Base-by-base conservation (phyloP, 1,139 yeast genomes). In the Suhomyces taliae region DNA sequence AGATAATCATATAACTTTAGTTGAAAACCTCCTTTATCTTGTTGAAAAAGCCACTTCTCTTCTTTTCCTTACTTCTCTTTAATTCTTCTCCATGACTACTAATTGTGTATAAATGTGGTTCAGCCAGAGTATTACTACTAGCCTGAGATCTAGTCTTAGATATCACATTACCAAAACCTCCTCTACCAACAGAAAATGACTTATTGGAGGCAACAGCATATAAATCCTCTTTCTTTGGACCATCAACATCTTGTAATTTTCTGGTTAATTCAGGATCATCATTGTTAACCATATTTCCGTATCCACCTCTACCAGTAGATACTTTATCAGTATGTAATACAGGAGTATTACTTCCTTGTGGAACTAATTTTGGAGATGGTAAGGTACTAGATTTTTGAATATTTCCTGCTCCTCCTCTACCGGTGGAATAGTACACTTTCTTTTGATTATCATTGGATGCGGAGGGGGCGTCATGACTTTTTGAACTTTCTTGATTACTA, bases 371-470 rank as follows among this genome's bases (percentile, higher is more conserved):
- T 3, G 86, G 86, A 9, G 82, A 74, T 8, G 83, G 82, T 35
- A 70, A 62, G 37, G 71, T 63, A 38, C 58, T 60, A 8, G 82
- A 69, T 1, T 72, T 55, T 53, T 78, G 73, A 48, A 87, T 82
- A 61, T 87, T 87, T 8, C 93, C 93, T 0, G 88, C 87, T 5
- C 95, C 93, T 9, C 95, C 95, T 53, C 95, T 75, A 9, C 93
- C 93, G 0, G 90, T 84, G n/a, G 87, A 80, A 54, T 75, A 72
- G 53, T 67, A 70, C 8, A 70, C 67, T 50, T 67, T 67, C 42
- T 76, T 76, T 36, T 66, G 64, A 12, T 42, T 35, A 36, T 42
- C 47, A 7, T 50, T 42, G 15, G 49, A 39, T 6, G 37, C 15
- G 8, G 51, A 35, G 27, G 48, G 48, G 6, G 49, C 34, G 8